Evolutionary conservation across 371 early-diverging fungal species (phyloP).

Genomic region (Parasitella parasitica): DNA sequence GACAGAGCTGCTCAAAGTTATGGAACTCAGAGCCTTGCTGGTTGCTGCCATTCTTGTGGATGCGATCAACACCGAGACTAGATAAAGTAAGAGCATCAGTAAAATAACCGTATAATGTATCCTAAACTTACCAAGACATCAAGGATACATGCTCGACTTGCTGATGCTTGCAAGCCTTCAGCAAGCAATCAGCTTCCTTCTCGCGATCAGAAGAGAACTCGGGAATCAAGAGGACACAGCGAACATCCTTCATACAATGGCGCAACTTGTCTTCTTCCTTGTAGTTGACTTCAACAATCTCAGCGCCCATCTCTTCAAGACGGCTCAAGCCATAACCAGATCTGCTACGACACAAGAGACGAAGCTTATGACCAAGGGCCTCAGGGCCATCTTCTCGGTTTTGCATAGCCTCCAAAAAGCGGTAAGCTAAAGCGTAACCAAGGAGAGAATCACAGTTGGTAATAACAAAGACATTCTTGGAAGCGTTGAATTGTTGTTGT

Average conservation of each 20-base stretch:
- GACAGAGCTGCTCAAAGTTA: conserved; percentile 16
- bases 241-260: conserved; percentile 19
- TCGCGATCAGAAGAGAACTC: conserved; percentile 28
- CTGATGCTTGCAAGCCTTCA: conserved; percentile 24
- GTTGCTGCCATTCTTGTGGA: neutral
- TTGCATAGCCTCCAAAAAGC: conserved; percentile 24
- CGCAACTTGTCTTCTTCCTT: conserved; percentile 26
- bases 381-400: neutral
- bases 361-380: conserved; percentile 3
- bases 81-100: neutral
- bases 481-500: conserved; percentile 4
- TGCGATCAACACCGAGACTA: conserved; percentile 34
- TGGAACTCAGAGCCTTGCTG: conserved; percentile 8
- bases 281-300: conserved; percentile 34
- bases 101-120: neutral
- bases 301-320: conserved; percentile 35
- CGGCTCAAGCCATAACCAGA: conserved; percentile 6
- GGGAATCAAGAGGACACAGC: conserved; percentile 26
- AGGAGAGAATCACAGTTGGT: conserved; percentile 38
- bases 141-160: conserved; percentile 30
- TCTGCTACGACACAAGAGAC: conserved; percentile 31
- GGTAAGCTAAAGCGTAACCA: conserved; percentile 36
- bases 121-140: conserved; percentile 42
- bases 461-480: conserved; percentile 25
- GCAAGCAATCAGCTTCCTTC: conserved; percentile 34